A percentile compares a stretch with the other conserved stretches of the same genome.
Evolutionary conservation across 495 filamentous ascomycete genomes (phyloP).

Genomic region (Penicillium herquei): DNA sequence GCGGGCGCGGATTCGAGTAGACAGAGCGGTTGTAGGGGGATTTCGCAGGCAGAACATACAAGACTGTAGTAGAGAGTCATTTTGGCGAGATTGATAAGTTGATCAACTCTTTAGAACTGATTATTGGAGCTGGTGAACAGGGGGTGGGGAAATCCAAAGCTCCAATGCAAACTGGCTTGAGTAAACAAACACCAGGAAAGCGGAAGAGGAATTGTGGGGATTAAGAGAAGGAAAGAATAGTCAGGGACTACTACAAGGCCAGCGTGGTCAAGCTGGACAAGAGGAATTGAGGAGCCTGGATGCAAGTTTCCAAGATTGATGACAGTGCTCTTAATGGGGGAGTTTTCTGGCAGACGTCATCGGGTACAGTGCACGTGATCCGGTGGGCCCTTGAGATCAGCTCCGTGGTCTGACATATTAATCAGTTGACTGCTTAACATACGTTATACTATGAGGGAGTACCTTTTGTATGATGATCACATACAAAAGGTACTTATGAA

Average conservation of each 20-base stretch:
- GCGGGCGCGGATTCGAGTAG: not conserved
- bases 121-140: conserved; percentile 18
- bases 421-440: too few relatives aligned
- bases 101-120: conserved; percentile 8
- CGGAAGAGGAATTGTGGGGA: not conserved
- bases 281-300: conserved; percentile 8
- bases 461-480: too few relatives aligned
- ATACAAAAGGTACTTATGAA: too few relatives aligned
- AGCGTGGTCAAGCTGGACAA: conserved; percentile 12
- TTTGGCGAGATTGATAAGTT: conserved; percentile 34
- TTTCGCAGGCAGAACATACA: conserved; percentile 55
- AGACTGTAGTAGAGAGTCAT: conserved; percentile 99
- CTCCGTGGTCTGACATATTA: not conserved
- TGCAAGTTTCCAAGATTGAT: conserved; percentile 10
- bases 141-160: conserved; percentile 18
- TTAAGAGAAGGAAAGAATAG: not conserved
- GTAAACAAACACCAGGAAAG: conserved; percentile 18
- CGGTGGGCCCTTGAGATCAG: not conserved
- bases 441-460: too few relatives aligned
- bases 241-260: not conserved
- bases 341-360: conserved; percentile 40
- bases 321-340: not conserved
- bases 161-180: conserved; percentile 14
- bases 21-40: not conserved
- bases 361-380: conserved; percentile 22